Conservation (phyloP, 352 stramenopile genomes). For the Phytopythium chamaehyphon region DNA sequence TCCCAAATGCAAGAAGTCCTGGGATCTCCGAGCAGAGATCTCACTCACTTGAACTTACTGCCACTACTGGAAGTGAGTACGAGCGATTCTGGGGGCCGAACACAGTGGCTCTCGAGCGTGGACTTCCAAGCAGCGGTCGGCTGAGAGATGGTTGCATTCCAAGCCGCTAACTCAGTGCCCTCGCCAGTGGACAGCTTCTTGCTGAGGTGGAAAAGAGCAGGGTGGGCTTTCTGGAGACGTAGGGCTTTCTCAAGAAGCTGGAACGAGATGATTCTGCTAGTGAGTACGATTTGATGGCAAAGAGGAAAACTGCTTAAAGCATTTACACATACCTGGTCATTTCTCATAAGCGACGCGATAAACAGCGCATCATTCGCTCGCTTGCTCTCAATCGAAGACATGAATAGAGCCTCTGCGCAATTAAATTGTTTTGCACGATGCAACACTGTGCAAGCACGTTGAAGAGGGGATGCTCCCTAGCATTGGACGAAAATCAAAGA, state of each 20-base stretch:
- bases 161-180: constrained; percentile 17
- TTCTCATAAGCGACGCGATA: constrained; percentile 40
- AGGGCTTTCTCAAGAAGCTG: constrained; percentile 25
- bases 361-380: constrained; percentile 46
- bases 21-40: too few species aligned
- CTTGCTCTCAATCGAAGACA: constrained; percentile 13
- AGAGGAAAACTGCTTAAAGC: too few species aligned
- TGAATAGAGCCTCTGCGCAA: constrained; percentile 18
- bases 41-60: background rate
- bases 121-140: constrained; percentile 28
- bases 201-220: constrained; percentile 18
- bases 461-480: constrained; percentile 58
- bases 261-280: background rate
- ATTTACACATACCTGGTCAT: constrained; percentile 26
- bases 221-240: constrained; percentile 16
- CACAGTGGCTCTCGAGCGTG: constrained; percentile 23
- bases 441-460: constrained; percentile 45
- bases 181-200: constrained; percentile 9
- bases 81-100: constrained; percentile 21
- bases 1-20: background rate
- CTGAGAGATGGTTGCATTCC: constrained; percentile 23
- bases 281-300: too few species aligned
- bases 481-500: background rate
- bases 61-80: constrained; percentile 11
- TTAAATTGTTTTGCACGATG: constrained; percentile 22